These are phyloP conservation scores for Phoma herbarum DNA, from an alignment of 2,329 filamentous ascomycete genomes.

Conservation along the genomic window DNA sequence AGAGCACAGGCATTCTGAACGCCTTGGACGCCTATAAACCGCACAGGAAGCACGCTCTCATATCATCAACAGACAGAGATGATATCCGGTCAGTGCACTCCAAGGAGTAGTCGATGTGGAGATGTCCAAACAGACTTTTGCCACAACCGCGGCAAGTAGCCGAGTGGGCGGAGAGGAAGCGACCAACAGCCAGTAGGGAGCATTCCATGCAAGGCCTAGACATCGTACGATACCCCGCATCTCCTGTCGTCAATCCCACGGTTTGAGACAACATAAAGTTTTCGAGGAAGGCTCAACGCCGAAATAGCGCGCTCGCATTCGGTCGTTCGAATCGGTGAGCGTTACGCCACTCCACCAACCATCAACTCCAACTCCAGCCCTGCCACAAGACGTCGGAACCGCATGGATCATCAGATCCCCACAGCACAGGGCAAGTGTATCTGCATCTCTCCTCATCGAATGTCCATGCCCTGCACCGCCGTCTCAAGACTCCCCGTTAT, in stretches of 20 bases:
- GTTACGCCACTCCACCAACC: background rate
- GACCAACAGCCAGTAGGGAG: background rate
- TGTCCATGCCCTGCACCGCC: constrained; percentile 5
- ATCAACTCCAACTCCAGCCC: background rate
- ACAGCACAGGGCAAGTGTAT: background rate
- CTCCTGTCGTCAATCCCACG: background rate
- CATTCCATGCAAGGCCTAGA: background rate
- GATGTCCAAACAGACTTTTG: background rate
- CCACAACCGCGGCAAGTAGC: background rate
- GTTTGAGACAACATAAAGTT: background rate
- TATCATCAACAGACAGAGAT: background rate
- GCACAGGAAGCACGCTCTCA: background rate
- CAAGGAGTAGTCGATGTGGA: background rate
- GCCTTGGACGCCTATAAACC: background rate
- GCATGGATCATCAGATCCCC: background rate
- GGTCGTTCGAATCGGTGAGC: background rate
- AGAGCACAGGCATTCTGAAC: too few species aligned
- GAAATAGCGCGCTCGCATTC: background rate
- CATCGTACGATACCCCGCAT: background rate
- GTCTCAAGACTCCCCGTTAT: constrained; percentile 15
- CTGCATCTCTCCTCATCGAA: background rate
- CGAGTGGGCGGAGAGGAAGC: background rate
- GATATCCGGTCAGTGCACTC: background rate
- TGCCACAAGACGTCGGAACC: background rate
- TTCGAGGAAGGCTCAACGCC: background rate